Evolutionary conservation across 2,329 filamentous ascomycete species (phyloP).

Genomic region (Eurotiales sp.): DNA sequence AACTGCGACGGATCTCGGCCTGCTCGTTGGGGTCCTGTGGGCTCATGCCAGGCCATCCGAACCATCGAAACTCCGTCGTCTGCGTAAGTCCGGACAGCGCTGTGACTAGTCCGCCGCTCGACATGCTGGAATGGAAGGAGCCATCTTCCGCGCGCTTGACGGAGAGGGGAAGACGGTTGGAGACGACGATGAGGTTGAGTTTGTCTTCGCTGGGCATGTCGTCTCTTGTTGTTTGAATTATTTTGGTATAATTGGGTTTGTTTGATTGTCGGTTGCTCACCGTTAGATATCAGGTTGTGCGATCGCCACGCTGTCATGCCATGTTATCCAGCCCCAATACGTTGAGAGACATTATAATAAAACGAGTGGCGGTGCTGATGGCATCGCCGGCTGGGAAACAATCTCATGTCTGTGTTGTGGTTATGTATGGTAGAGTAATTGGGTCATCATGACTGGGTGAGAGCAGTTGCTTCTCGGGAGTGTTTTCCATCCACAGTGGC

Average conservation of each 20-base stretch:
- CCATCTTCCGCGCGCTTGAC: conserved; percentile 84
- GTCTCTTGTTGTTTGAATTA: neutral
- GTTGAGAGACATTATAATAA: too few species aligned
- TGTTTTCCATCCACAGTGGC: too few species aligned
- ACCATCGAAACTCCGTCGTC: conserved; percentile 89
- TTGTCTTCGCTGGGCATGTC: conserved; percentile 19
- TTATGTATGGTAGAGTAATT: too few species aligned
- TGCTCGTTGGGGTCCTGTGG: conserved; percentile 71
- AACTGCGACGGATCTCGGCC: conserved; percentile 62
- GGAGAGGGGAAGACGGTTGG: conserved; percentile 87
- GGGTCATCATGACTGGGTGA: too few species aligned
- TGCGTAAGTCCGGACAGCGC: conserved; percentile 84
- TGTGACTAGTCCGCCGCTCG: conserved; percentile 86
- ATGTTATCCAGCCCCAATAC: too few species aligned
- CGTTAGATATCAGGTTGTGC: too few species aligned
- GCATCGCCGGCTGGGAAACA: too few species aligned
- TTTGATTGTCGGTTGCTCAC: neutral
- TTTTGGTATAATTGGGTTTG: neutral
- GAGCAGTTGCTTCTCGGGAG: too few species aligned
- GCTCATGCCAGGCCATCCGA: conserved; percentile 90
- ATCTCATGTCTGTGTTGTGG: too few species aligned
- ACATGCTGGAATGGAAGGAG: conserved; percentile 80
- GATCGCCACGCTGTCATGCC: too few species aligned
- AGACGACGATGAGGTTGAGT: conserved; percentile 63
- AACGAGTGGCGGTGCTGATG: too few species aligned